Evolutionary conservation across 148 eudicot genomes (phyloP).

Genomic region (Fallopia convolvulus): DNA sequence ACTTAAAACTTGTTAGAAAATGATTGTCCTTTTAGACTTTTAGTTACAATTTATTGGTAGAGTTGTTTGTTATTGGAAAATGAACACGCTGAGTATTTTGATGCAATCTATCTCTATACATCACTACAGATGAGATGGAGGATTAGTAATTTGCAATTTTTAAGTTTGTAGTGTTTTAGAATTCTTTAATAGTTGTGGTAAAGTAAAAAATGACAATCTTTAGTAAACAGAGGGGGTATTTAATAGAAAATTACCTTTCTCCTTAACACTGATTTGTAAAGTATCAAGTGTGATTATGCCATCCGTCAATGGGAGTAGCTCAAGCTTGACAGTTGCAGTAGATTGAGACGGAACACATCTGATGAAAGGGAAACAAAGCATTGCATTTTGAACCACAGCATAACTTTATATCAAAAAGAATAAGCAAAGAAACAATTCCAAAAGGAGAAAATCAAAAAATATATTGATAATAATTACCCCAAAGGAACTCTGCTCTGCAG

Average conservation of each 20-base stretch:
- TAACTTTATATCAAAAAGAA: neutral
- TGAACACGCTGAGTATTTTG: no score
- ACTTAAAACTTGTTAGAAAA: no score
- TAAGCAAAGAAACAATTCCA: conserved; percentile 4
- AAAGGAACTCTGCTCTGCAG: conserved; percentile 93
- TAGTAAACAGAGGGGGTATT: neutral
- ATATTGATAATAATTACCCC: conserved; percentile 42
- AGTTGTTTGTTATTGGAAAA: no score
- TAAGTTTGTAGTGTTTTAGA: no score
- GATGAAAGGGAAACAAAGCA: conserved; percentile 20
- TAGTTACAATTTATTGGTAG: no score
- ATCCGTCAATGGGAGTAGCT: conserved; percentile 88
- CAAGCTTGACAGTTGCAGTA: conserved; percentile 86
- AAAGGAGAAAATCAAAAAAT: conserved; percentile 6
- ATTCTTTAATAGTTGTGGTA: no score
- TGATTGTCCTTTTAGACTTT: no score
- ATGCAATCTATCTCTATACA: no score
- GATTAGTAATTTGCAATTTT: no score
- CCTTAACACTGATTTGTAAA: conserved; percentile 70
- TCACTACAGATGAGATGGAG: no score
- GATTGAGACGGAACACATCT: conserved; percentile 93
- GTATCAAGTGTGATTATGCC: conserved; percentile 95
- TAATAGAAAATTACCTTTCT: conserved; percentile 49
- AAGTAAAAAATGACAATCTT: no score
- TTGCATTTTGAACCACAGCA: neutral